Percentiles rank a stretch among this genome's conserved stretches.
Conservation (phyloP, 371 early-diverging fungal genomes). For the Lichtheimia corymbifera region DNA sequence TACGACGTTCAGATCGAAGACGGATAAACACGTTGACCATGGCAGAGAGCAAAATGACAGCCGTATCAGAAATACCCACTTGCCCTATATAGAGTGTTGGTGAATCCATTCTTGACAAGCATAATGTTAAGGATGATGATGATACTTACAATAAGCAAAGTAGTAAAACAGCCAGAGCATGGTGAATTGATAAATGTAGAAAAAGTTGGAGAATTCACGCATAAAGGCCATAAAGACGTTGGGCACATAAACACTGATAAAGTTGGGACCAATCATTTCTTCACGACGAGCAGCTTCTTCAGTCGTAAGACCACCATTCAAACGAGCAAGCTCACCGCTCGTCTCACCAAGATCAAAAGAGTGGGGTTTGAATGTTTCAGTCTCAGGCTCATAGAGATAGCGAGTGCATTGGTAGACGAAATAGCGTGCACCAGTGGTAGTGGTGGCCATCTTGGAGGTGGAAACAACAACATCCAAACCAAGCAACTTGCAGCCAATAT, state of each 20-base stretch:
- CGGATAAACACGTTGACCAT: conserved; percentile 63
- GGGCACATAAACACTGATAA: conserved; percentile 62
- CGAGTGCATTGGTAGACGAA: conserved; percentile 78
- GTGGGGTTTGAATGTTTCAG: conserved; percentile 55
- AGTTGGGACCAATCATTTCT: conserved; percentile 68
- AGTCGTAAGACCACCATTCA: conserved; percentile 45
- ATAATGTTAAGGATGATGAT: background rate
- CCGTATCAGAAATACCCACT: conserved; percentile 71
- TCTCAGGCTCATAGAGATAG: conserved; percentile 58
- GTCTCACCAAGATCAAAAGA: conserved; percentile 58
- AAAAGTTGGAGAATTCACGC: conserved; percentile 56
- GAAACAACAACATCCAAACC: conserved; percentile 43
- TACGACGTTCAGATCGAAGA: conserved; percentile 59
- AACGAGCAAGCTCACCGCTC: conserved; percentile 43
- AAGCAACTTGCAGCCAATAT: conserved; percentile 1
- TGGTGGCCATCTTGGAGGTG: conserved; percentile 43
- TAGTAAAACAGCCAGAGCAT: conserved; percentile 71
- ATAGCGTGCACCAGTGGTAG: conserved; percentile 50
- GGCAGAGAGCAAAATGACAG: conserved; percentile 66
- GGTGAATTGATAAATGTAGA: conserved; percentile 78
- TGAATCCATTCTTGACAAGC: conserved; percentile 65
- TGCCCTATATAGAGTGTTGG: background rate
- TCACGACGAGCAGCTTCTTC: conserved; percentile 53
- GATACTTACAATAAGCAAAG: background rate
- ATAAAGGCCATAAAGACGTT: conserved; percentile 46